Conservation (phyloP, 2,329 filamentous ascomycete species). For the Rhynchosporium secalis region DNA sequence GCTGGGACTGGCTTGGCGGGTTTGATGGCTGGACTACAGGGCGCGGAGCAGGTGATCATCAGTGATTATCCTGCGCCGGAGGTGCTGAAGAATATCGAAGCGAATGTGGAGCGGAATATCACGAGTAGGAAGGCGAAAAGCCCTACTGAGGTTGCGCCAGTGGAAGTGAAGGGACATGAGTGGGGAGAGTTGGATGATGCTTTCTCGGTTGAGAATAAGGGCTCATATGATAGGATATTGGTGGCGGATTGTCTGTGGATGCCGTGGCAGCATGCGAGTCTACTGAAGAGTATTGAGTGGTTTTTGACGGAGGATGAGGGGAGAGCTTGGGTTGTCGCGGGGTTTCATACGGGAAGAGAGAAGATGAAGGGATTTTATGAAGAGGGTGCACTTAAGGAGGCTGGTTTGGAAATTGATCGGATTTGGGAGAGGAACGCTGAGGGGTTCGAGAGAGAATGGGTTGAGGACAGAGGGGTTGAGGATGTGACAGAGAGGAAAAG, state of each 20-base stretch:
- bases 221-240: constrained; percentile 61
- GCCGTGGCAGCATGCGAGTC: constrained; percentile 66
- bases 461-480: constrained; percentile 58
- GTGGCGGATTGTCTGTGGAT: constrained; percentile 77
- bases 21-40: constrained; percentile 50
- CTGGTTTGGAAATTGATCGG: constrained; percentile 59
- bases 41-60: constrained; percentile 54
- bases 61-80: constrained; percentile 67
- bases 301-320: constrained; percentile 52
- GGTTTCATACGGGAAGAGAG: constrained; percentile 69
- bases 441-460: constrained; percentile 62
- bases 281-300: constrained; percentile 61
- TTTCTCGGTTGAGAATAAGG: constrained; percentile 37
- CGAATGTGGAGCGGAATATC: constrained; percentile 58
- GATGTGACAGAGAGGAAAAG: constrained; percentile 63
- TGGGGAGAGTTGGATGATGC: constrained; percentile 56
- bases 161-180: constrained; percentile 58
- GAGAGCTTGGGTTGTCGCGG: constrained; percentile 64
- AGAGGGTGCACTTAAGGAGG: constrained; percentile 45
- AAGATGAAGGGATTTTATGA: constrained; percentile 68
- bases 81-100: constrained; percentile 57
- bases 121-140: constrained; percentile 10
- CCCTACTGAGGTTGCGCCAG: constrained; percentile 27
- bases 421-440: constrained; percentile 71
- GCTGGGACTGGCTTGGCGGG: too few species aligned